Conservation (phyloP, 1,284 basidiomycete species). For the Melanopsichium pennsylvanicum region DNA sequence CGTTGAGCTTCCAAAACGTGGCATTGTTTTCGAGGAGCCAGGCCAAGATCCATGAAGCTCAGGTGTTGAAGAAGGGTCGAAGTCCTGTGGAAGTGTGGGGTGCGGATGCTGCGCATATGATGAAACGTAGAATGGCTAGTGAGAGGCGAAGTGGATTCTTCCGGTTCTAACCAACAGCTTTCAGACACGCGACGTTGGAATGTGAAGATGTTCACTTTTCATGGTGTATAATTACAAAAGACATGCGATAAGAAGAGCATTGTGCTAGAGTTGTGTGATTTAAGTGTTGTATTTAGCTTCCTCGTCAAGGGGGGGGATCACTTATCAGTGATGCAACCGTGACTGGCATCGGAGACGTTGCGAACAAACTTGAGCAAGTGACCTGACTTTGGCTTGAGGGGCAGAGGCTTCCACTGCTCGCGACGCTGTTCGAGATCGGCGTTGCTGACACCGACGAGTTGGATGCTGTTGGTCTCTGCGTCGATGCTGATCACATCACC, state of each 20-base stretch:
- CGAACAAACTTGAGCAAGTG: constrained; percentile 60
- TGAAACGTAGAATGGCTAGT: constrained; percentile 54
- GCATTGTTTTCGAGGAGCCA: constrained; percentile 55
- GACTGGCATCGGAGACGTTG: constrained; percentile 73
- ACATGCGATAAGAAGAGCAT: too few species aligned
- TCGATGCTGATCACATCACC: constrained; percentile 86
- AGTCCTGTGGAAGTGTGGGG: constrained; percentile 63
- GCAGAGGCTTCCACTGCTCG: constrained; percentile 78
- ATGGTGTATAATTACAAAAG: constrained; percentile 14
- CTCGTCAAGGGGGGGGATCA: too few species aligned
- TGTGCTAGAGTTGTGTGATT: too few species aligned
- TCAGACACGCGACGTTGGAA: not conserved
- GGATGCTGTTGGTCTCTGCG: constrained; percentile 78
- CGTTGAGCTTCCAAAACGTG: constrained; percentile 60
- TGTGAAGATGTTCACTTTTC: not conserved
- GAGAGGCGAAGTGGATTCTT: constrained; percentile 49
- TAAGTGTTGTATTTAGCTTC: too few species aligned
- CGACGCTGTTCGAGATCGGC: constrained; percentile 77
- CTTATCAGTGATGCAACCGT: constrained; percentile 84
- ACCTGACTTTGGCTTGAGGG: constrained; percentile 83
- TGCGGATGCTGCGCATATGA: constrained; percentile 42
- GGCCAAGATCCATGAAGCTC: constrained; percentile 54
- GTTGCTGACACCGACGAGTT: constrained; percentile 73
- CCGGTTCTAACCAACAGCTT: constrained; percentile 16
- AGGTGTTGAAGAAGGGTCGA: constrained; percentile 51